These are phyloP conservation scores for Candida pseudoglaebosa DNA, from an alignment of 805 yeast genomes.

Conservation along the genomic window DNA sequence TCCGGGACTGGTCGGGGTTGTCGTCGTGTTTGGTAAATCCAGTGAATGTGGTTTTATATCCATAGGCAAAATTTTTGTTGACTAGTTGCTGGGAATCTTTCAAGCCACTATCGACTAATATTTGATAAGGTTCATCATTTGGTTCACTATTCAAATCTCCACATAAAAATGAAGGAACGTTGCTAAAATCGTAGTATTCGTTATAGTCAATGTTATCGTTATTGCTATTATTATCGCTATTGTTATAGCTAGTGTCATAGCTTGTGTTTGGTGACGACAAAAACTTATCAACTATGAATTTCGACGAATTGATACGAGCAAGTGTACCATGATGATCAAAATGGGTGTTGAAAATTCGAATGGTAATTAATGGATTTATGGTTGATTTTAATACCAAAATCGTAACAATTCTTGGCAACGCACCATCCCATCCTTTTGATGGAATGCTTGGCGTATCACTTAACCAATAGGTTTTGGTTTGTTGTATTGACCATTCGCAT, in stretches of 20 bases:
- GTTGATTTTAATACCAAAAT: slow-evolving; percentile 30
- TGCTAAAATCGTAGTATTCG: no score
- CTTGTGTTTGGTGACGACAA: no score
- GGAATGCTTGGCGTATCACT: slow-evolving; percentile 37
- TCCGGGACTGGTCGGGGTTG: slow-evolving; percentile 19
- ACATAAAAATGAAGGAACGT: slow-evolving; percentile 35
- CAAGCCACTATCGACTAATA: slow-evolving; percentile 33
- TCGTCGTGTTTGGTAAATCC: slow-evolving; percentile 43
- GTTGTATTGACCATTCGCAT: slow-evolving; percentile 29
- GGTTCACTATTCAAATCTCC: slow-evolving; percentile 45
- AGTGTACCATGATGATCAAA: slow-evolving; percentile 36
- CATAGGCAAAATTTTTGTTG: slow-evolving; percentile 30
- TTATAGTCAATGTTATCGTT: no score
- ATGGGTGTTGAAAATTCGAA: slow-evolving; percentile 40
- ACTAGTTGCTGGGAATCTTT: slow-evolving; percentile 35
- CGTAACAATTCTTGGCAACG: slow-evolving; percentile 36
- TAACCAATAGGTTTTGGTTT: slow-evolving; percentile 34
- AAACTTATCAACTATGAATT: slow-evolving; percentile 33
- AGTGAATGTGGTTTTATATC: slow-evolving; percentile 43
- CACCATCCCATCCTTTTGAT: slow-evolving; percentile 43
- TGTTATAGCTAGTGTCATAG: no score
- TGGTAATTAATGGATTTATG: slow-evolving; percentile 22
- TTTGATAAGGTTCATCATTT: slow-evolving; percentile 35
- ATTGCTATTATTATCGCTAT: no score
- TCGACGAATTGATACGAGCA: slow-evolving; percentile 33